These are phyloP conservation scores for Globisporangium nodosum DNA, from an alignment of 352 stramenopile genomes.

Conservation along the genomic window DNA sequence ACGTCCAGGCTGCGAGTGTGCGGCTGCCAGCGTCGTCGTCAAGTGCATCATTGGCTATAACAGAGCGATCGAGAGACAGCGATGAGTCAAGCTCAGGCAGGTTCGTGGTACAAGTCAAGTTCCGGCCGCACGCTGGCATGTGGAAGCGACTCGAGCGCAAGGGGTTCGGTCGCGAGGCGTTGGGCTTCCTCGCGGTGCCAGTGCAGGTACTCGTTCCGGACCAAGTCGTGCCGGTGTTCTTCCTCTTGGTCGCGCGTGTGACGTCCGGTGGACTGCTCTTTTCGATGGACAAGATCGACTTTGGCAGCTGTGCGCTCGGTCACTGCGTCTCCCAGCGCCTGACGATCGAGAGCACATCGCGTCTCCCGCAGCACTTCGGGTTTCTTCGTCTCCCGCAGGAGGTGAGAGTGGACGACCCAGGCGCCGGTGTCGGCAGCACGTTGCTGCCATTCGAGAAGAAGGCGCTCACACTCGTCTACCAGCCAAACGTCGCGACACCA, in stretches of 20 bases:
- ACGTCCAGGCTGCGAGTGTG: slow-evolving; percentile 50
- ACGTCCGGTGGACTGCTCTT: slow-evolving; percentile 16
- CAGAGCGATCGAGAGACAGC: not conserved
- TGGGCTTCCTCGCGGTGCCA: slow-evolving; percentile 39
- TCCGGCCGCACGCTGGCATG: slow-evolving; percentile 43
- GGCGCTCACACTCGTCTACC: slow-evolving; percentile 23
- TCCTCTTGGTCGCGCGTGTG: slow-evolving; percentile 29
- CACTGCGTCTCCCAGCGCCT: slow-evolving; percentile 28
- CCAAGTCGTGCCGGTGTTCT: slow-evolving; percentile 38
- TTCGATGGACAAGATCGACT: slow-evolving; percentile 18
- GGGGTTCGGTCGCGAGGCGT: slow-evolving; percentile 29
- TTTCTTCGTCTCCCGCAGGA: slow-evolving; percentile 22
- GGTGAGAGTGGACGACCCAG: slow-evolving; percentile 19
- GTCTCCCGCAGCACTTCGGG: slow-evolving; percentile 31
- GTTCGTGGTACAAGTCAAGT: slow-evolving; percentile 70
- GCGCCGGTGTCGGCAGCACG: slow-evolving; percentile 22
- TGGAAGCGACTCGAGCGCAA: slow-evolving; percentile 38
- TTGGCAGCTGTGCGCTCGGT: slow-evolving; percentile 32
- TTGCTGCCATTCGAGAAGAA: slow-evolving; percentile 26
- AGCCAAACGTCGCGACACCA: slow-evolving; percentile 13
- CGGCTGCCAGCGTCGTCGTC: not conserved
- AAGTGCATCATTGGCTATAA: not conserved
- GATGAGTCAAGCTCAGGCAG: slow-evolving; percentile 11
- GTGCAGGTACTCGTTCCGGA: slow-evolving; percentile 56
- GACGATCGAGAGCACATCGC: slow-evolving; percentile 22